These are phyloP conservation scores for Tricholomella constricta DNA, from an alignment of 768 basidiomycete species.

Conservation along the genomic window DNA sequence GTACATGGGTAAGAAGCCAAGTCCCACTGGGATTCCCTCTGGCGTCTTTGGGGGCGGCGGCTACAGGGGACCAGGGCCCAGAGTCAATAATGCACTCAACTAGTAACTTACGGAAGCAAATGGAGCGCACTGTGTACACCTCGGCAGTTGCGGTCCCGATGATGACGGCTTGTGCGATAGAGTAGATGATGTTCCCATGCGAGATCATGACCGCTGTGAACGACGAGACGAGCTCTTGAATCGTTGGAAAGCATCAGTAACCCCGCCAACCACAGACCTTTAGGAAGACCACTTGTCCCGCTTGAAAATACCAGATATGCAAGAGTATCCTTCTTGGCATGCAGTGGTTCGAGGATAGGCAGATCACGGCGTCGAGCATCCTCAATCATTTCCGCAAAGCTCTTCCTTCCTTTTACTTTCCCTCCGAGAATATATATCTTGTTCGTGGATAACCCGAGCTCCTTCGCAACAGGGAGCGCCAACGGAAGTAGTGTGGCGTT, in stretches of 20 bases:
- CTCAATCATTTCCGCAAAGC: conserved; percentile 44
- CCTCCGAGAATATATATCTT: conserved; percentile 55
- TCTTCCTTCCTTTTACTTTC: conserved; percentile 35
- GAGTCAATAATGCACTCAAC: not conserved
- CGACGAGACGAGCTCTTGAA: not conserved
- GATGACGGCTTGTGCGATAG: conserved; percentile 40
- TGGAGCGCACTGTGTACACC: conserved; percentile 38
- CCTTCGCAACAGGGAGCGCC: conserved; percentile 40
- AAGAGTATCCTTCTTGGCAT: conserved; percentile 18
- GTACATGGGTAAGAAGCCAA: conserved; percentile 69
- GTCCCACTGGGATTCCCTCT: conserved; percentile 45
- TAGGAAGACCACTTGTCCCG: conserved; percentile 25
- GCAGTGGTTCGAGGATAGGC: conserved; percentile 1
- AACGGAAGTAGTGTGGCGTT: conserved; percentile 43
- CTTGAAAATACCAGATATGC: conserved; percentile 27
- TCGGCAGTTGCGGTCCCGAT: conserved; percentile 29
- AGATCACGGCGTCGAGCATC: conserved; percentile 24
- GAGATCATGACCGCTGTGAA: conserved; percentile 72
- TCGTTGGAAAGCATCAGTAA: not conserved
- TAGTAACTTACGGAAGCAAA: not conserved
- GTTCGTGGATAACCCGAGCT: conserved; percentile 34
- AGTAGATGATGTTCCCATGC: conserved; percentile 61
- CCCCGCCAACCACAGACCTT: conserved; percentile 15
- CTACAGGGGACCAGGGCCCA: no score
- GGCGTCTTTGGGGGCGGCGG: conserved; percentile 41